Evolutionary conservation across 2,329 filamentous ascomycete species (phyloP).

Genomic region (Alternaria novae-zelandiae): DNA sequence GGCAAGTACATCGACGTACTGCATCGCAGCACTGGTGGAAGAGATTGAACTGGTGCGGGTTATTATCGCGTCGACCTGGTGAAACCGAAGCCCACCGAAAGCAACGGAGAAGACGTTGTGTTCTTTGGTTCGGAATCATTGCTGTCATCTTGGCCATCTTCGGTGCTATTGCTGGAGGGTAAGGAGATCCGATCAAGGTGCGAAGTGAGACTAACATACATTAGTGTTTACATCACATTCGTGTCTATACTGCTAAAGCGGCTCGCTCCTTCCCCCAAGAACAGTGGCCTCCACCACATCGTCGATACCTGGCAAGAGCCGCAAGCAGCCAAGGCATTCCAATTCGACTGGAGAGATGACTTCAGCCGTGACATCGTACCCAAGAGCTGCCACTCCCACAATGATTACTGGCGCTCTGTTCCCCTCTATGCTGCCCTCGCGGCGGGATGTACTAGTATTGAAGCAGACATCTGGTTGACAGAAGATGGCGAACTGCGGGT

Average conservation of each 20-base stretch:
- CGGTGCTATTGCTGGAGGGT: conserved; percentile 28
- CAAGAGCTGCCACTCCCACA: conserved; percentile 51
- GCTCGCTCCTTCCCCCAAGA: conserved; percentile 23
- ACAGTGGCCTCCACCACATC: conserved; percentile 35
- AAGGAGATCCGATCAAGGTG: not conserved
- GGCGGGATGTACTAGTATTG: conserved; percentile 45
- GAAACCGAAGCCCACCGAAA: not conserved
- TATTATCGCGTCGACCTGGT: conserved; percentile 1
- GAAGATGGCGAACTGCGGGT: conserved; percentile 37
- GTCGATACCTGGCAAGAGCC: conserved; percentile 37
- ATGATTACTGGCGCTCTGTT: conserved; percentile 52
- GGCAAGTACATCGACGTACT: conserved; percentile 10
- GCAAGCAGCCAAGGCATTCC: conserved; percentile 19
- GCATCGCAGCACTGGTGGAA: conserved; percentile 4
- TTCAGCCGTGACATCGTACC: conserved; percentile 48
- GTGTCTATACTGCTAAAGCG: conserved; percentile 27
- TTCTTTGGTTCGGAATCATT: conserved; percentile 10
- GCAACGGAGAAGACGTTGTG: conserved; percentile 9
- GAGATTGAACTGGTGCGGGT: conserved; percentile 1
- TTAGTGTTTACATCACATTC: conserved; percentile 33
- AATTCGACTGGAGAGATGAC: conserved; percentile 44
- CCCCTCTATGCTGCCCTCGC: conserved; percentile 50
- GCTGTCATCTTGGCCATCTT: conserved; percentile 17
- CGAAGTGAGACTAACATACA: conserved; percentile 6
- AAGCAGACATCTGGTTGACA: conserved; percentile 43